Percentiles rank a stretch among this genome's conserved stretches.
Conservation (phyloP, 2,329 filamentous ascomycete genomes). For the Acarospora socialis region DNA sequence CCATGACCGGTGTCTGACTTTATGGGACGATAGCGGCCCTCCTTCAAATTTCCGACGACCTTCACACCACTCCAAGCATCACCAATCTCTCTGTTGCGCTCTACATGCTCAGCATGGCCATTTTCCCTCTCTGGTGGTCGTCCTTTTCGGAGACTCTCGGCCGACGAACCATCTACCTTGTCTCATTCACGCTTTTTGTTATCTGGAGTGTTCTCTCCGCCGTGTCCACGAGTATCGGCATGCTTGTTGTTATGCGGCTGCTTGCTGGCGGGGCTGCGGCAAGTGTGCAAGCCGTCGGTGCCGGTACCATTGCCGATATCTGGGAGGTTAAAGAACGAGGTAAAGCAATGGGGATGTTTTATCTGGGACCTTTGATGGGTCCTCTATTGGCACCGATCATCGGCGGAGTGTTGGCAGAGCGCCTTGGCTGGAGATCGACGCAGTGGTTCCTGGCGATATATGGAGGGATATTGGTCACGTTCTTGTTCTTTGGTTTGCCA, state of each 20-base stretch:
- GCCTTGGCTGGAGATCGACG: slow-evolving; percentile 59
- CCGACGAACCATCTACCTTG: slow-evolving; percentile 62
- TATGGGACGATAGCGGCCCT: slow-evolving; percentile 45
- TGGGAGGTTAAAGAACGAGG: slow-evolving; percentile 63
- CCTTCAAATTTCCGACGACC: slow-evolving; percentile 44
- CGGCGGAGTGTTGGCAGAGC: slow-evolving; percentile 56
- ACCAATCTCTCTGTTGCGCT: slow-evolving; percentile 64
- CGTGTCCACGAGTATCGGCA: slow-evolving; percentile 52
- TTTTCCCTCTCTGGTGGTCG: slow-evolving; percentile 80
- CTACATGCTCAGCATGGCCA: slow-evolving; percentile 72
- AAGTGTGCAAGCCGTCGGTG: slow-evolving; percentile 69
- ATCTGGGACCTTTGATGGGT: slow-evolving; percentile 61
- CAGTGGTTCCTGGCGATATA: slow-evolving; percentile 67
- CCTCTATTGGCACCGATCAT: slow-evolving; percentile 64
- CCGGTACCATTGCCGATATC: slow-evolving; percentile 68
- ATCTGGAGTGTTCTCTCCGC: slow-evolving; percentile 58
- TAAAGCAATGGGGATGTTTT: slow-evolving; percentile 70
- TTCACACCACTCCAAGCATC: slow-evolving; percentile 49
- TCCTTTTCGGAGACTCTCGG: slow-evolving; percentile 60
- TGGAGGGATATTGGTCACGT: slow-evolving; percentile 34
- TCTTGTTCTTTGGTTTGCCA: slow-evolving; percentile 31
- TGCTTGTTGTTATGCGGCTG: slow-evolving; percentile 66
- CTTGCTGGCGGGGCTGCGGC: slow-evolving; percentile 63
- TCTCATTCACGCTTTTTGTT: slow-evolving; percentile 58
- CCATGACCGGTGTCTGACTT: slow-evolving; percentile 1